Evolutionary conservation across 305 asterid genomes (phyloP), one percentile per base, ranked within the genome.

Genomic region (Fraxinus sp.): DNA sequence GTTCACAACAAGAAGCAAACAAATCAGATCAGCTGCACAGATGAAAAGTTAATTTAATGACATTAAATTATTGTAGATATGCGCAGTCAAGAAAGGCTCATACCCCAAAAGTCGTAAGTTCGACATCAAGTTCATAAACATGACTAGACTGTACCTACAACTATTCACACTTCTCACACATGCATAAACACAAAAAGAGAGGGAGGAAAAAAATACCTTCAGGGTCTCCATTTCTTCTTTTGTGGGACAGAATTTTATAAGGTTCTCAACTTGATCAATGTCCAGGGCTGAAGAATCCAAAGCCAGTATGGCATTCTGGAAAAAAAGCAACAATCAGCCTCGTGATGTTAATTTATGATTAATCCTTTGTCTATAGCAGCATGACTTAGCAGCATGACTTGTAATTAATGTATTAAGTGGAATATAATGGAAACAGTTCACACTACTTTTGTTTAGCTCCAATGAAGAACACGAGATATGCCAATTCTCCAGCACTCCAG

Each of bases 211-310:
- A 26, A 24, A 71, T 88, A 96, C 99, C 98, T 93, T 94, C 41
- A 94, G 88, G 32, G 94, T 94, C 90, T 94, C 98, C 98, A 96
- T 96, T 88, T 96, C 99, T 87, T 96, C 98, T 91, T 94, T 96
- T 75, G 98, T 96, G 4, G 99, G 99, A 85, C 98, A 93, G 78
- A 96, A 96, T 82, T 96, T 96, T 79, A 96, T 96, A 76, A 96
- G 97, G 93, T 94, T 96, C 89, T 96, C 99, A 87, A 96, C 98
- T 92, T 96, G 99, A 91, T 96, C 99, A 86, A 94, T 96, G 89
- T 96, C 99, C 94, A 96, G 83, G 44, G 93, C 89, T 76, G 97
- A 86, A 73, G 99, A 91, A 90, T 96, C 97, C 91, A 96, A 87
- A 83, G 99, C 97, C 86, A 96, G 89, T 84, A 96, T 89, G 79